Percentiles rank a stretch among this genome's conserved stretches.
Conservation (phyloP, 108 stramenopile species). For the Schizochytrium sp. region DNA sequence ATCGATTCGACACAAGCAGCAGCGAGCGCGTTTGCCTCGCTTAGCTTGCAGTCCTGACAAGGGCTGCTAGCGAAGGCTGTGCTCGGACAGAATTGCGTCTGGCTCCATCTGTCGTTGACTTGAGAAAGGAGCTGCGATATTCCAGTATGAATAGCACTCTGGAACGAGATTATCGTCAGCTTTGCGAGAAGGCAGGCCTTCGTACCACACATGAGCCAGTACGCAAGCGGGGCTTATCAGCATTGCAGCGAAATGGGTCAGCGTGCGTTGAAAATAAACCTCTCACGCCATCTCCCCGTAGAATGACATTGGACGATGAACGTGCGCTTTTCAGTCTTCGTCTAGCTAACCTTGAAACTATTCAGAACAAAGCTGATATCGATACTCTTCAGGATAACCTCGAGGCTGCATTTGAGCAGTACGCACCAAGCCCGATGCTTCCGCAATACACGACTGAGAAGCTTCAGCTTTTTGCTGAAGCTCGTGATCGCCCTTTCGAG, state of each 20-base stretch:
- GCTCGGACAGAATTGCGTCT: not conserved
- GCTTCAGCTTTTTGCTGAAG: not conserved
- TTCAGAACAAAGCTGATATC: not conserved
- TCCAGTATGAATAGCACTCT: not conserved
- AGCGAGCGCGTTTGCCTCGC: no score
- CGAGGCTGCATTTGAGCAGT: not conserved
- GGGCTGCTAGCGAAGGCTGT: not conserved
- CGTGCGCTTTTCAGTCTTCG: not conserved
- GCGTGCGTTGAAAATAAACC: not conserved
- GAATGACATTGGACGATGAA: slow-evolving; percentile 2
- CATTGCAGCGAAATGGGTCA: not conserved
- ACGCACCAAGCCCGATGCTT: not conserved
- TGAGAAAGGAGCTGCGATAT: not conserved
- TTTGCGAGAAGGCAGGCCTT: not conserved
- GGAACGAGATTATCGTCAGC: not conserved
- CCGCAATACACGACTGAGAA: not conserved
- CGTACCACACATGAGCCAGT: not conserved
- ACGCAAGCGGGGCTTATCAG: not conserved
- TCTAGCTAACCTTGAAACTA: not conserved
- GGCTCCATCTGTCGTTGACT: not conserved
- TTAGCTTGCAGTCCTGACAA: not conserved
- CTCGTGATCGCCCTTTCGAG: not conserved
- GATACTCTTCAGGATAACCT: not conserved
- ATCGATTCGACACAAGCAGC: no score
- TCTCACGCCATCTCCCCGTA: not conserved